These are phyloP conservation scores for Candida lessepsii DNA, from an alignment of 805 yeast genomes.

Conservation along the genomic window DNA sequence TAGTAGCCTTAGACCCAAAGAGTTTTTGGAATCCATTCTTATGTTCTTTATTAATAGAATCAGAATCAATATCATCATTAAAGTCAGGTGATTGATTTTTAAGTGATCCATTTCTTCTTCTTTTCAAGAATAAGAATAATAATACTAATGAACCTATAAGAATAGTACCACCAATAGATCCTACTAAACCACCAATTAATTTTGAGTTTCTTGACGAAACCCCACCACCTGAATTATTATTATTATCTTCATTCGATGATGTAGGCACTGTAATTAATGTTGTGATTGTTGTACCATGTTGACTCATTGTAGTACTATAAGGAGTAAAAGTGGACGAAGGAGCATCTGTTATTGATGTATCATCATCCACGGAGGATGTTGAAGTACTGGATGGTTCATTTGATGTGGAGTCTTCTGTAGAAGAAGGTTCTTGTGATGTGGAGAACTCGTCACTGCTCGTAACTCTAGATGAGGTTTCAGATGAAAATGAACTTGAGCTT, in stretches of 20 bases:
- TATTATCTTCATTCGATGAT: slow-evolving; percentile 13
- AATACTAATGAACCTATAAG: slow-evolving; percentile 38
- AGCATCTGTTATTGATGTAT: slow-evolving; percentile 1
- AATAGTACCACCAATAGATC: slow-evolving; percentile 45
- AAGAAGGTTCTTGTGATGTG: not conserved
- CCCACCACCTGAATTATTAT: slow-evolving; percentile 11
- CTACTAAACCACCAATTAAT: slow-evolving; percentile 46
- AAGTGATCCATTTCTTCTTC: slow-evolving; percentile 25
- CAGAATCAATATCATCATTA: slow-evolving; percentile 24
- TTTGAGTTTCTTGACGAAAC: slow-evolving; percentile 28
- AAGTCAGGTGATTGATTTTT: slow-evolving; percentile 46
- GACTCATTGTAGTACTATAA: slow-evolving; percentile 15
- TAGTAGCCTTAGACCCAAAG: slow-evolving; percentile 24
- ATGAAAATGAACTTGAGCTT: not conserved
- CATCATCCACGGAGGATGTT: not conserved
- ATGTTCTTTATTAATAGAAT: slow-evolving; percentile 10
- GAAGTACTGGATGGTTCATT: not conserved
- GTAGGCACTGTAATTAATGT: slow-evolving; percentile 41
- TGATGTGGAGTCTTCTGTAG: not conserved
- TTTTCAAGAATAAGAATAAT: slow-evolving; percentile 34
- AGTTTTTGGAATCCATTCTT: slow-evolving; percentile 29
- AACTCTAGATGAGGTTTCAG: not conserved
- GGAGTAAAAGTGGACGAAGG: slow-evolving; percentile 12
- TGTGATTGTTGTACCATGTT: slow-evolving; percentile 38
- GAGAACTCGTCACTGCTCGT: not conserved